Base-by-base conservation (phyloP, 2,329 filamentous ascomycete species). In the Penicillium janthinellum region DNA sequence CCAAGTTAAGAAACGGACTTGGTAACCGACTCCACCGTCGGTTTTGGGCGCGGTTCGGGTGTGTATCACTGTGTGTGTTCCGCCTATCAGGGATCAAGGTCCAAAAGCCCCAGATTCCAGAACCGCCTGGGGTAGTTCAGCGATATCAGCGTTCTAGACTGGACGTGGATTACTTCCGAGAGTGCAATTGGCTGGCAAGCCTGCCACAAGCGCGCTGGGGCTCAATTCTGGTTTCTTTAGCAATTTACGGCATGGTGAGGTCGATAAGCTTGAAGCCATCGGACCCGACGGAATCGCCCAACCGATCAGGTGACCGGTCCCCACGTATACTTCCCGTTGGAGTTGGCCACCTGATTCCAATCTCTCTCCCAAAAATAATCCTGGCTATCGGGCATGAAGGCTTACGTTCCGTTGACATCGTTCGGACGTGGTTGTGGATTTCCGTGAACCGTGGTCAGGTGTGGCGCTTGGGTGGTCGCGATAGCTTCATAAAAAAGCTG, bases 261-360 rank as follows among this genome's bases (percentile, higher is more conserved):
- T 50, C 38, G 57, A 62, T 65, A 62, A 58, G 49, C 53, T 62
- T 63, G 50, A 65, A 63, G 61, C 62, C 61, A 64, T 62, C 67
- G 64, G 62, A 57, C 50, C 57, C 53, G 61, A 59, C 60, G 54
- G 50, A 17, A 20, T 11, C n/a, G n/a, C 41, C 28, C 61, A 48
- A 28, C 67, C 65, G 65, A 62, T 69, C 65, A 69, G 56, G 49
- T 69, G 65, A 69, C 59, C 67, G 65, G 67, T 64, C 12, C 56
- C 39, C 25, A 62, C 25, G 44, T 67, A 68, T 65, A 64, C 51
- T 57, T 41, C 57, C 61, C 63, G 57, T 56, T 56, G 44, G 54
- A 61, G 52, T 38, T 67, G 59, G 57, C 60, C 59, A 67, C 61
- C 56, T 63, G 56, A 61, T 61, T 34, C n/a, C 56, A 51, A 52